Evolutionary conservation across 768 basidiomycete species (phyloP).

Genomic region (Suillus americanus): DNA sequence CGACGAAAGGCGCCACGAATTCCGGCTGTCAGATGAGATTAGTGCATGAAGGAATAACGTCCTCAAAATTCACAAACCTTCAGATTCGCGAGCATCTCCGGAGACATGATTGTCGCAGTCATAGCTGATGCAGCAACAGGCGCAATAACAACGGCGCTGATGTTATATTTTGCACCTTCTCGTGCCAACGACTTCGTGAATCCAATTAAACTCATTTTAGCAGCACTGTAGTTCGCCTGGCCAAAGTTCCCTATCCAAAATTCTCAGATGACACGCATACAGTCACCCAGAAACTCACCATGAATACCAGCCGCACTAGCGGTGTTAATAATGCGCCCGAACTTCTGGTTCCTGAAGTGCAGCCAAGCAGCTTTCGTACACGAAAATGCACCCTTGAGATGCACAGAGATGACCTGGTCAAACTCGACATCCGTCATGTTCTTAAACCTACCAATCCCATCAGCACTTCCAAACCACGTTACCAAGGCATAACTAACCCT

Average conservation of each 20-base stretch:
- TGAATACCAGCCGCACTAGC: slow-evolving; percentile 93
- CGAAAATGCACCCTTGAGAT: slow-evolving; percentile 90
- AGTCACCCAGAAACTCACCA: slow-evolving; percentile 44
- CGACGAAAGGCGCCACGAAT: slow-evolving; percentile 91
- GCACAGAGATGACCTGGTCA: slow-evolving; percentile 86
- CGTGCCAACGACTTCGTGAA: slow-evolving; percentile 92
- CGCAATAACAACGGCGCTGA: slow-evolving; percentile 83
- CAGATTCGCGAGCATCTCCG: slow-evolving; percentile 88
- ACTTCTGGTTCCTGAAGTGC: slow-evolving; percentile 91
- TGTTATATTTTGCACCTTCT: slow-evolving; percentile 91
- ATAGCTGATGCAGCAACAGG: slow-evolving; percentile 96
- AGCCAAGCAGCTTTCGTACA: slow-evolving; percentile 97
- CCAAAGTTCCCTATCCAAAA: slow-evolving; percentile 78
- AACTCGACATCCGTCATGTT: slow-evolving; percentile 96
- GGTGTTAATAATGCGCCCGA: slow-evolving; percentile 93
- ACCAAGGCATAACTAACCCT: slow-evolving; percentile 44
- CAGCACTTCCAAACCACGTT: neutral
- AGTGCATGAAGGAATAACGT: neutral
- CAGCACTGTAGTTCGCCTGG: slow-evolving; percentile 96
- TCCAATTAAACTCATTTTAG: slow-evolving; percentile 92
- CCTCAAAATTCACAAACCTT: slow-evolving; percentile 43
- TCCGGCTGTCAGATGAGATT: slow-evolving; percentile 53
- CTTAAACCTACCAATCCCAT: slow-evolving; percentile 65
- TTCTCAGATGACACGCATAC: neutral
- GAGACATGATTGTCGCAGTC: slow-evolving; percentile 95